A percentile compares a stretch with the other conserved stretches of the same genome.
phyloP scores from a whole-genome alignment of 108 stramenopile genomes.

The Bacterosira constricta region DNA sequence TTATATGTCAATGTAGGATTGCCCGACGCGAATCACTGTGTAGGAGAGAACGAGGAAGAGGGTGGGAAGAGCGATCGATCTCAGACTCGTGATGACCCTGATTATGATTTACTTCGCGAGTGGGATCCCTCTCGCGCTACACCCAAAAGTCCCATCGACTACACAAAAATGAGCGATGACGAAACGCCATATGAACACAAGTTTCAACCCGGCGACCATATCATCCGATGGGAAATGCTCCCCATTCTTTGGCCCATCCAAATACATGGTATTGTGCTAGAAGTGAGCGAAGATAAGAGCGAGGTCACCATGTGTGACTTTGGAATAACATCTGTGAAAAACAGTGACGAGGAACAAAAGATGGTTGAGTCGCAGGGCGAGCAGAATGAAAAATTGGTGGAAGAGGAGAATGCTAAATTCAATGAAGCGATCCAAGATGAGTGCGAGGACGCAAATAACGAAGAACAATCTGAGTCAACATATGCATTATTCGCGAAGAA shows the following conservation, averaged over 20 bases:
- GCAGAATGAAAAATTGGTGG: constrained; percentile 23
- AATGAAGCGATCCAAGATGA: constrained; percentile 15
- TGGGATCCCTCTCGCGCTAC: too few relatives aligned
- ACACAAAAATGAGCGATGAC: constrained; percentile 12
- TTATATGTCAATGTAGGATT: too few relatives aligned
- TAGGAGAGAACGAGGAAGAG: neutral
- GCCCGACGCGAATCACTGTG: neutral
- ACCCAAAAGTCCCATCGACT: neutral
- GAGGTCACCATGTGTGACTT: constrained; percentile 56
- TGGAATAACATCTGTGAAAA: constrained; percentile 47
- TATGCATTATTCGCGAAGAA: neutral
- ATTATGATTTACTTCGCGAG: neutral
- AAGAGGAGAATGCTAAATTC: constrained; percentile 30
- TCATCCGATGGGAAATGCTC: constrained; percentile 62
- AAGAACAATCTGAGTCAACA: neutral
- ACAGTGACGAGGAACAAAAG: constrained; percentile 14
- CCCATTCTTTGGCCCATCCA: constrained; percentile 60
- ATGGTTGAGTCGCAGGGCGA: neutral
- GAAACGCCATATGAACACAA: constrained; percentile 51
- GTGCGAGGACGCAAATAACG: neutral
- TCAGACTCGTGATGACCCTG: neutral
- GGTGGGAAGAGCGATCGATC: neutral
- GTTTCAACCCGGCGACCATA: constrained; percentile 60
- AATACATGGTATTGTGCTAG: constrained; percentile 62
- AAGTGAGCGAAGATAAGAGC: constrained; percentile 39